Evolutionary conservation across 768 basidiomycete species (phyloP).

Genomic region (Boletus sp.): DNA sequence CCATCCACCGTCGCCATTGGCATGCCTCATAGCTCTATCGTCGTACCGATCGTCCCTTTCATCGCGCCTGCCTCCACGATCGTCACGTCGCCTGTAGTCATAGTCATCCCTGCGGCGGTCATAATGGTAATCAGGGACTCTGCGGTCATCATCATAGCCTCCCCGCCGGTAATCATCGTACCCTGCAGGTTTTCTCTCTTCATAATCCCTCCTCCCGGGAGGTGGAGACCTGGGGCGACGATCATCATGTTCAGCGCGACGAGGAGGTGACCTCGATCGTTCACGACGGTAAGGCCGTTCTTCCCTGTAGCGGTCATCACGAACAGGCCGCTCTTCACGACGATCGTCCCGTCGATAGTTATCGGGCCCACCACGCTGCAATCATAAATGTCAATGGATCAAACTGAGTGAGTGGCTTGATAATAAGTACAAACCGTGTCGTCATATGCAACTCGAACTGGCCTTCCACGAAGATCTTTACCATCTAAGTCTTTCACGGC

Average conservation of each 20-base stretch:
- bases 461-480: slow-evolving; percentile 81
- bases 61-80: slow-evolving; percentile 71
- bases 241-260: slow-evolving; percentile 68
- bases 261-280: slow-evolving; percentile 78
- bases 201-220: slow-evolving; percentile 73
- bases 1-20: slow-evolving; percentile 79
- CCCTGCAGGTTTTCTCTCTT: slow-evolving; percentile 87
- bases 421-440: slow-evolving; percentile 48
- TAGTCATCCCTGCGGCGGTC: slow-evolving; percentile 81
- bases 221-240: slow-evolving; percentile 77
- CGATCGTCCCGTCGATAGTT: slow-evolving; percentile 78
- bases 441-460: slow-evolving; percentile 67
- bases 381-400: background rate
- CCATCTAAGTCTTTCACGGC: slow-evolving; percentile 87
- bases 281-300: slow-evolving; percentile 63
- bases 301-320: slow-evolving; percentile 58
- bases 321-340: slow-evolving; percentile 51
- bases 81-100: slow-evolving; percentile 57
- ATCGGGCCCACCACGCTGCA: slow-evolving; percentile 61
- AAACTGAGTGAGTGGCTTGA: background rate
- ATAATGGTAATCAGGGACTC: slow-evolving; percentile 82
- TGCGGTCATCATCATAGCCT: slow-evolving; percentile 74
- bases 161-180: slow-evolving; percentile 88
- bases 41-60: slow-evolving; percentile 82
- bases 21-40: slow-evolving; percentile 67